Conservation (phyloP, 2,329 filamentous ascomycete genomes). For the Plectosphaerella sp. region DNA sequence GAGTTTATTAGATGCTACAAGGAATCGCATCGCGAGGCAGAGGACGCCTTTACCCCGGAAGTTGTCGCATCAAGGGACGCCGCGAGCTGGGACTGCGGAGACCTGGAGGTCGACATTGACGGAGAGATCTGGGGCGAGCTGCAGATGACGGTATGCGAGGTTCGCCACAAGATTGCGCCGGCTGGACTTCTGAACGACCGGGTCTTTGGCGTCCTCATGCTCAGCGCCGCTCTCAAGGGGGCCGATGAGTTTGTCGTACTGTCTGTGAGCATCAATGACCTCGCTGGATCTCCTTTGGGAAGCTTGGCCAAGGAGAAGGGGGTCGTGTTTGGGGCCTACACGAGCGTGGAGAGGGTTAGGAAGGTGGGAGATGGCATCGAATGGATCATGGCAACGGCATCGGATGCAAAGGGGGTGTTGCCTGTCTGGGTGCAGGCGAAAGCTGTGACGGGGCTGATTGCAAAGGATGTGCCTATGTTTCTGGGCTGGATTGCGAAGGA, state of each 20-base stretch:
- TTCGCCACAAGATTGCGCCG: constrained; percentile 58
- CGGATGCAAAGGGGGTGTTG: constrained; percentile 63
- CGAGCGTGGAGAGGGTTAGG: constrained; percentile 59
- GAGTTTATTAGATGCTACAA: constrained; percentile 61
- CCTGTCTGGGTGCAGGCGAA: constrained; percentile 63
- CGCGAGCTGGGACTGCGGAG: constrained; percentile 41
- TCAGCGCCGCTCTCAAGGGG: constrained; percentile 43
- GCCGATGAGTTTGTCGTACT: constrained; percentile 48
- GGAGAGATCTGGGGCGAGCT: constrained; percentile 41
- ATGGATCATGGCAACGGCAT: constrained; percentile 76
- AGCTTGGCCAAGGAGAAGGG: constrained; percentile 34
- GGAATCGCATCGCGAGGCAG: constrained; percentile 35
- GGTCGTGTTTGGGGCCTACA: constrained; percentile 56
- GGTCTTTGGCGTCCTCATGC: constrained; percentile 62
- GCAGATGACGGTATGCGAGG: constrained; percentile 53
- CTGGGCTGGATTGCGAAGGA: constrained; percentile 54
- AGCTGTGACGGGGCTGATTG: constrained; percentile 57
- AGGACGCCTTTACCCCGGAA: constrained; percentile 33
- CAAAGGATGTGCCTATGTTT: constrained; percentile 69
- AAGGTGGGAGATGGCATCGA: constrained; percentile 48
- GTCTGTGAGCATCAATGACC: constrained; percentile 48
- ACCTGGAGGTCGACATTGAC: constrained; percentile 30
- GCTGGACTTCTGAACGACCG: constrained; percentile 49
- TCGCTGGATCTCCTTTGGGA: constrained; percentile 24
- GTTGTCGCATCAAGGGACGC: constrained; percentile 28